Evolutionary conservation across 176 grass and related monocot species (phyloP).

Genomic region (Eragrostis curvula): DNA sequence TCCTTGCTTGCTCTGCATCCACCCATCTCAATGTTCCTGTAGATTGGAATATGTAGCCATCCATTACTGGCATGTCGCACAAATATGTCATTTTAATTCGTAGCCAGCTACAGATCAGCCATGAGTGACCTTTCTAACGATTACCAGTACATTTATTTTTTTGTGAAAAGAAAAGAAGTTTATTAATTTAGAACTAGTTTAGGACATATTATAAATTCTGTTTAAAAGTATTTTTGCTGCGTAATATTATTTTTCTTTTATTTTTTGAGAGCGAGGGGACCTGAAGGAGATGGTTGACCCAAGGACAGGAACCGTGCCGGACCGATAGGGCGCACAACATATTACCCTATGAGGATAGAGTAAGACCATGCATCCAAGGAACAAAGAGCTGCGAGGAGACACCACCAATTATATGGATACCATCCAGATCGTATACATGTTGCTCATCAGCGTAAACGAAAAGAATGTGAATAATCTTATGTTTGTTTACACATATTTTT

Average conservation of each 20-base stretch:
- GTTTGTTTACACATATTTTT: no score
- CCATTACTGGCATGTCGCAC: conserved; percentile 25
- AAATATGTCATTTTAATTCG: conserved; percentile 3
- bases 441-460: neutral
- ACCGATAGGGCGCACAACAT: neutral
- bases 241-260: neutral
- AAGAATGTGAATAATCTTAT: no score
- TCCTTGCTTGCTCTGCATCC: neutral
- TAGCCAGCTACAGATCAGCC: neutral
- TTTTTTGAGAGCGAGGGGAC: neutral
- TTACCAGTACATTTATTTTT: neutral
- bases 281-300: neutral
- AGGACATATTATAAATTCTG: neutral
- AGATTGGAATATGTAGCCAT: conserved; percentile 26
- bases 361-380: neutral
- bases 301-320: neutral
- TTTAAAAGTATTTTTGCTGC: neutral
- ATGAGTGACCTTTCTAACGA: neutral
- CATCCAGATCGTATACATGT: neutral
- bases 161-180: neutral
- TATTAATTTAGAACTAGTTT: neutral
- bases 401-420: neutral
- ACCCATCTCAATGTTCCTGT: neutral
- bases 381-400: neutral
- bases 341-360: neutral